phyloP scores from a whole-genome alignment of 768 basidiomycete species.

The Leccinum subgranulosum region DNA sequence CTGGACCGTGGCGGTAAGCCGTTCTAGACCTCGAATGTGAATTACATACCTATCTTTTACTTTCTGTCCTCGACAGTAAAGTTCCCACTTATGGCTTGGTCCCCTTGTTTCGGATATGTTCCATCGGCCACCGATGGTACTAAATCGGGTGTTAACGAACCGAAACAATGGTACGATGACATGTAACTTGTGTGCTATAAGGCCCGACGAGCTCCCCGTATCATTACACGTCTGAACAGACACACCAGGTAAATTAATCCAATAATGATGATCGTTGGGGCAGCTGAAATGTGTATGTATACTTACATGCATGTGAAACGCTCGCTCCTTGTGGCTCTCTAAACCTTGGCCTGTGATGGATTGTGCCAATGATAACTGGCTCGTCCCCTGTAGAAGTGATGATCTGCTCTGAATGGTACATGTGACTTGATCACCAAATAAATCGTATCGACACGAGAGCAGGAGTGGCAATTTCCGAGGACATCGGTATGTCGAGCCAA shows the following conservation, averaged over 20 bases:
- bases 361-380: neutral
- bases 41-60: neutral
- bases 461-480: slow-evolving; percentile 17
- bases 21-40: neutral
- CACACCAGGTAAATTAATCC: neutral
- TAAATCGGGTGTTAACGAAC: slow-evolving; percentile 15
- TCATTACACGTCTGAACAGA: neutral
- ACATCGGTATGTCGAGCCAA: neutral
- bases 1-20: neutral
- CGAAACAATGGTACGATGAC: slow-evolving; percentile 20
- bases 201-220: slow-evolving; percentile 7
- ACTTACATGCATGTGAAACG: slow-evolving; percentile 2
- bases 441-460: neutral
- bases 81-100: slow-evolving; percentile 3
- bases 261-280: neutral
- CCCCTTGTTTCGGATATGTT: slow-evolving; percentile 19
- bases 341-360: neutral
- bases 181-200: slow-evolving; percentile 3
- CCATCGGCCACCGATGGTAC: slow-evolving; percentile 3
- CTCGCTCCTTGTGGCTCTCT: slow-evolving; percentile 6
- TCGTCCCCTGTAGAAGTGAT: slow-evolving; percentile 9
- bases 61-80: slow-evolving; percentile 6
- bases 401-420: neutral
- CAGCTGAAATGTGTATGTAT: neutral
- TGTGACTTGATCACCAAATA: slow-evolving; percentile 1